A percentile compares a stretch with the other conserved stretches of the same genome.
phyloP scores from a whole-genome alignment of 768 basidiomycete genomes.

The Termitomyces bulborhizus region DNA sequence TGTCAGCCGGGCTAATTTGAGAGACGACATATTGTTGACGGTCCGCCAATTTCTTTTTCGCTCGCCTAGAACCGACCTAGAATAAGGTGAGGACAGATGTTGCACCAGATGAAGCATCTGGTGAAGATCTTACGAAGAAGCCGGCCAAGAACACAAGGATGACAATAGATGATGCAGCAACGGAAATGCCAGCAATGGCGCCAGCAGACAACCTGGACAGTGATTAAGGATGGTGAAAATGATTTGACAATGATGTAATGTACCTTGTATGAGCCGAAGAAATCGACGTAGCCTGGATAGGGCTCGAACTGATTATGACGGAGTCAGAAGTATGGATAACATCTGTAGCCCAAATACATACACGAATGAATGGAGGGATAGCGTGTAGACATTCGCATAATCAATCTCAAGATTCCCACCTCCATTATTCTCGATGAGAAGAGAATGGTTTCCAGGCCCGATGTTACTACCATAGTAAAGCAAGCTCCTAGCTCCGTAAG shows the following conservation, averaged over 20 bases:
- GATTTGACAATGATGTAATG: too few relatives aligned
- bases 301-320: neutral
- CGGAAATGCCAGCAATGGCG: neutral
- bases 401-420: neutral
- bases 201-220: neutral
- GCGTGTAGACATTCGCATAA: neutral
- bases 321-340: neutral
- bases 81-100: neutral
- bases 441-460: neutral
- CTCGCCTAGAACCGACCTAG: neutral
- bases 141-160: neutral
- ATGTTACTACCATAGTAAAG: conserved; percentile 1
- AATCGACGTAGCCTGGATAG: neutral
- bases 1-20: neutral
- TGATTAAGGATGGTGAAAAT: neutral
- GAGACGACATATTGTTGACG: neutral
- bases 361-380: neutral
- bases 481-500: neutral
- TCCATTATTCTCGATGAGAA: neutral
- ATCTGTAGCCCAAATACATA: neutral
- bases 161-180: neutral
- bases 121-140: neutral
- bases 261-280: too few relatives aligned
- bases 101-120: neutral
- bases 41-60: neutral